phyloP scores from a whole-genome alignment of 2,329 filamentous ascomycete genomes.

The Leptoxyphium fumago region DNA sequence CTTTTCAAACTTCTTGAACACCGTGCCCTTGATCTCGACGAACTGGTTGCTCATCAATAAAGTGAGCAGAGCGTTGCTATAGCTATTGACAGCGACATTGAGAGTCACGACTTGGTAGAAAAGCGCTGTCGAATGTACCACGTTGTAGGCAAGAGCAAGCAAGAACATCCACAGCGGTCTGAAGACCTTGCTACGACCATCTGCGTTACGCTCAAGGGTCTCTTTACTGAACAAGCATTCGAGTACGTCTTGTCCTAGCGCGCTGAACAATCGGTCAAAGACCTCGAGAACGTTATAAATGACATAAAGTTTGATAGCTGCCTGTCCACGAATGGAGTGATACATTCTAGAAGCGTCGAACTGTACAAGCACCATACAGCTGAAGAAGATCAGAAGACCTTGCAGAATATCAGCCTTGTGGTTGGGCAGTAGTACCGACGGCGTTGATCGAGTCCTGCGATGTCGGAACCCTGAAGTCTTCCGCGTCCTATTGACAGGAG shows the following conservation, averaged over 20 bases:
- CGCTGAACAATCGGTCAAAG: slow-evolving; percentile 75
- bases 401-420: slow-evolving; percentile 94
- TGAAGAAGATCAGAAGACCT: slow-evolving; percentile 73
- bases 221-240: slow-evolving; percentile 92
- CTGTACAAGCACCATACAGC: slow-evolving; percentile 70
- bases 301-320: slow-evolving; percentile 94
- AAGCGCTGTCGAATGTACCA: slow-evolving; percentile 69
- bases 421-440: slow-evolving; percentile 69
- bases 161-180: slow-evolving; percentile 84
- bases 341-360: slow-evolving; percentile 97
- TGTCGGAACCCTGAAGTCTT: slow-evolving; percentile 36
- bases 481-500: slow-evolving; percentile 4
- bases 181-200: slow-evolving; percentile 81
- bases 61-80: slow-evolving; percentile 87
- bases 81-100: slow-evolving; percentile 96
- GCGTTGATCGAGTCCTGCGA: slow-evolving; percentile 65
- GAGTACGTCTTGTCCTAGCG: slow-evolving; percentile 86
- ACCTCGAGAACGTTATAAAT: slow-evolving; percentile 97
- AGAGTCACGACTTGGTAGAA: slow-evolving; percentile 98
- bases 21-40: slow-evolving; percentile 94
- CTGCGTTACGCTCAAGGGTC: slow-evolving; percentile 71
- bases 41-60: slow-evolving; percentile 94
- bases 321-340: slow-evolving; percentile 89
- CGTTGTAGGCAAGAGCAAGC: slow-evolving; percentile 74
- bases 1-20: slow-evolving; percentile 98